Evolutionary conservation across 352 stramenopile species (phyloP).

Genomic region (Pelagophyceae sp.): DNA sequence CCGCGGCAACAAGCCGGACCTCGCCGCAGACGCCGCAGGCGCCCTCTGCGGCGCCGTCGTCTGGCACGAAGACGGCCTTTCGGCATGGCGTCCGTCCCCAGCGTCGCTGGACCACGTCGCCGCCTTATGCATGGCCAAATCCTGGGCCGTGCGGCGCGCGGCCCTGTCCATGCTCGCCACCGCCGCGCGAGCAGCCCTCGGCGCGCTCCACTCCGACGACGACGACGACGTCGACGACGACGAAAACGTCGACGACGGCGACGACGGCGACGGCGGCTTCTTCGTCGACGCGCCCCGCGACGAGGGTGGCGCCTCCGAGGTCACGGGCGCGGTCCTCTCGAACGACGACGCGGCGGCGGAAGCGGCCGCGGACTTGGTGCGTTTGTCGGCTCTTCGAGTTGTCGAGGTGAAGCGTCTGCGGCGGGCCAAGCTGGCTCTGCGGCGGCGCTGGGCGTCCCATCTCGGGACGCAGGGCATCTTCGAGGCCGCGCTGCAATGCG

Average conservation of each 20-base stretch:
- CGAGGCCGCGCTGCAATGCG: no score
- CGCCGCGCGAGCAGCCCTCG: not conserved
- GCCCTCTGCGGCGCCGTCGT: not conserved
- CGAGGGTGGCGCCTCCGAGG: not conserved
- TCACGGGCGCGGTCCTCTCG: not conserved
- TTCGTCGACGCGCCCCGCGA: not conserved
- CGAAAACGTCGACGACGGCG: not conserved
- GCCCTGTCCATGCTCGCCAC: not conserved
- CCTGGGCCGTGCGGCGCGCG: not conserved
- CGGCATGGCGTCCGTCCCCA: not conserved
- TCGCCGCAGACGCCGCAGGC: not conserved
- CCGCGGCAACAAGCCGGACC: not conserved
- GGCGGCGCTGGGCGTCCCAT: no score
- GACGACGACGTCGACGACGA: not conserved
- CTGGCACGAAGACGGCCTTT: not conserved
- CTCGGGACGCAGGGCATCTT: no score
- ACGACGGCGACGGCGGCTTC: not conserved
- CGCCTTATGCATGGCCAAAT: not conserved
- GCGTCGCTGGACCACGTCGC: not conserved
- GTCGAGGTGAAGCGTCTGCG: no score
- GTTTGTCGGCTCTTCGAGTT: no score
- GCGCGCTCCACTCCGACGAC: not conserved
- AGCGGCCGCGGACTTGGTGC: not conserved
- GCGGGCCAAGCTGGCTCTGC: no score
- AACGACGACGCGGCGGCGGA: not conserved